phyloP scores from a whole-genome alignment of 176 grass and related monocot genomes.

The Pharus latifolius region DNA sequence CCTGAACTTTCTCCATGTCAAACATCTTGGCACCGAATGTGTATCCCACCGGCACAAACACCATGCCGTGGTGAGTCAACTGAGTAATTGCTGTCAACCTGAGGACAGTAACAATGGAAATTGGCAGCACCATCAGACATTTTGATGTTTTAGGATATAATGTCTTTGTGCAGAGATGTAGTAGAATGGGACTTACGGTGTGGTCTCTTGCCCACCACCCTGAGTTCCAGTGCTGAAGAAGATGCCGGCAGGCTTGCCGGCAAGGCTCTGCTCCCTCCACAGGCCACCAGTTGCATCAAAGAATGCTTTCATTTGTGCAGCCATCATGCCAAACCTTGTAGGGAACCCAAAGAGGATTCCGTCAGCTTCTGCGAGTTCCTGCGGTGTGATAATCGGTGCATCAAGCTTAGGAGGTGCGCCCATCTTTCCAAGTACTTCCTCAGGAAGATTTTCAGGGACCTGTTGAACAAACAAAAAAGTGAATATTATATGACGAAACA shows the following conservation, averaged over 20 bases:
- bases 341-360: slow-evolving; percentile 93
- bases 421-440: slow-evolving; percentile 83
- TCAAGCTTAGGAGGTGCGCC: slow-evolving; percentile 65
- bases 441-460: slow-evolving; percentile 75
- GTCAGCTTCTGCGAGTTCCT: slow-evolving; percentile 69
- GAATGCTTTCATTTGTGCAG: slow-evolving; percentile 81
- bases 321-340: slow-evolving; percentile 96
- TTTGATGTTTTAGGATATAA: neutral
- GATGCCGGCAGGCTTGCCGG: slow-evolving; percentile 79
- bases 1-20: slow-evolving; percentile 82
- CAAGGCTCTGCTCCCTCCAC: slow-evolving; percentile 75
- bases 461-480: slow-evolving; percentile 1
- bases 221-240: slow-evolving; percentile 94
- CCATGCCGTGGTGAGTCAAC: slow-evolving; percentile 76
- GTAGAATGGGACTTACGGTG: slow-evolving; percentile 33
- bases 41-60: slow-evolving; percentile 74
- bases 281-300: slow-evolving; percentile 79
- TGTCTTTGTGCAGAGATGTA: neutral
- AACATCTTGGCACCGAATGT: slow-evolving; percentile 88
- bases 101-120: neutral
- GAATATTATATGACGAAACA: neutral
- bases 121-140: neutral
- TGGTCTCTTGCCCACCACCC: slow-evolving; percentile 87
- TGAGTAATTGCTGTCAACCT: slow-evolving; percentile 81
- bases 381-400: slow-evolving; percentile 54